Percentiles rank a stretch among this genome's conserved stretches.
Conservation (phyloP, 768 basidiomycete species). For the Ephemerocybe angulata region DNA sequence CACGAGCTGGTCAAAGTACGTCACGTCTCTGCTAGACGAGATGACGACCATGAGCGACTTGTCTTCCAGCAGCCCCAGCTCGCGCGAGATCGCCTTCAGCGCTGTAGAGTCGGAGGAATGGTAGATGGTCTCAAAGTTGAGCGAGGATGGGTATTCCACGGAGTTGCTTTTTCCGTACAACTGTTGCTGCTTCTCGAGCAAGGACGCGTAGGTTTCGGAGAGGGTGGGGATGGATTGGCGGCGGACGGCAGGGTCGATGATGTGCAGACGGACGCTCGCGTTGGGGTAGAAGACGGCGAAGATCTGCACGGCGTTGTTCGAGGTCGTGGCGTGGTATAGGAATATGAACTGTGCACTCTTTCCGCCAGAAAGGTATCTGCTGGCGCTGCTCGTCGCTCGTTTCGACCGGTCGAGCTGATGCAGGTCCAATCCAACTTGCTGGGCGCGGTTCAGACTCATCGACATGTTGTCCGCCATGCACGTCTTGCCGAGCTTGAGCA, state of each 20-base stretch:
- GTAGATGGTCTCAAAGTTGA: slow-evolving; percentile 67
- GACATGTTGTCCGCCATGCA: slow-evolving; percentile 64
- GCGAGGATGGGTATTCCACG: slow-evolving; percentile 59
- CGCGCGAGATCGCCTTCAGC: slow-evolving; percentile 82
- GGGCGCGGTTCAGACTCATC: slow-evolving; percentile 77
- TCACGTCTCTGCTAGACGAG: slow-evolving; percentile 80
- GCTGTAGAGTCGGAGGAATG: slow-evolving; percentile 77
- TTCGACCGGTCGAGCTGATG: slow-evolving; percentile 68
- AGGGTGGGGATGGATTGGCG: slow-evolving; percentile 79
- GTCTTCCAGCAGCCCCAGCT: slow-evolving; percentile 72
- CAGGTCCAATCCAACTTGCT: slow-evolving; percentile 80
- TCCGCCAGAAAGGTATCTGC: slow-evolving; percentile 73
- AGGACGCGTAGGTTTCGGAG: slow-evolving; percentile 67
- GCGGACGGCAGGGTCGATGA: slow-evolving; percentile 88
- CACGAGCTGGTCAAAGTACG: slow-evolving; percentile 73
- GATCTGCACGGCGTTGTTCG: slow-evolving; percentile 73
- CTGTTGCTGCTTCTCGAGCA: slow-evolving; percentile 48
- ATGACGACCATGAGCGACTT: slow-evolving; percentile 74
- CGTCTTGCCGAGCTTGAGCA: slow-evolving; percentile 81
- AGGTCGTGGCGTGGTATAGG: slow-evolving; percentile 82
- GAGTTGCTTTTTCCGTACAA: slow-evolving; percentile 40
- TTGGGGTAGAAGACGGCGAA: slow-evolving; percentile 82
- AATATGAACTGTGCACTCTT: slow-evolving; percentile 73
- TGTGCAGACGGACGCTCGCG: slow-evolving; percentile 69
- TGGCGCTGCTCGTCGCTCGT: slow-evolving; percentile 49